A percentile compares a stretch with the other conserved stretches of the same genome.
phyloP scores from a whole-genome alignment of 768 basidiomycete species.

The Rhizopogon rudus region DNA sequence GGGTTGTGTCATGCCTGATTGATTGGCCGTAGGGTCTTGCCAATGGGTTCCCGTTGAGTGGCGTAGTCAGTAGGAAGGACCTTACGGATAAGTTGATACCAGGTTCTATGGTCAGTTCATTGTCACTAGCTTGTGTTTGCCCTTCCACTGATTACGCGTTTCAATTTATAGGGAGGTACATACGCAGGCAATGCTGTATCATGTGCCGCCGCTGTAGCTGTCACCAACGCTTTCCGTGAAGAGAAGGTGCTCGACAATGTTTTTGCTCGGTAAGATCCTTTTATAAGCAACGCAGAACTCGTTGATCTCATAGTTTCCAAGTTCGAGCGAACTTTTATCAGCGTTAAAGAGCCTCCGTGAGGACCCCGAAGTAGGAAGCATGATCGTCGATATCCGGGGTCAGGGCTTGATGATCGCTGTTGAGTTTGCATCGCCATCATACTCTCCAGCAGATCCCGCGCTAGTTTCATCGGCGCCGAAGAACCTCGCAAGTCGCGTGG shows the following conservation, averaged over 20 bases:
- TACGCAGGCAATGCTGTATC: conserved; percentile 91
- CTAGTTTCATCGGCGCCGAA: conserved; percentile 32
- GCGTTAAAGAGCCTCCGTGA: conserved; percentile 52
- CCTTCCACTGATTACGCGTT: conserved; percentile 6
- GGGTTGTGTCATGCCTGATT: conserved; percentile 4
- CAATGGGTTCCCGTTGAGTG: conserved; percentile 93
- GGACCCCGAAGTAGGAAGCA: conserved; percentile 44
- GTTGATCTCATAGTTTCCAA: conserved; percentile 27
- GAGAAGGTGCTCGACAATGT: conserved; percentile 86
- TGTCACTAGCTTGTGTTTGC: not conserved
- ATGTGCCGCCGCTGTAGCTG: conserved; percentile 88
- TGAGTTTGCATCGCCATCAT: conserved; percentile 66
- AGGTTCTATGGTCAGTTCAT: conserved; percentile 64
- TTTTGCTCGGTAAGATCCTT: conserved; percentile 45
- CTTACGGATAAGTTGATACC: conserved; percentile 74
- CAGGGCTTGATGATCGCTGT: conserved; percentile 85
- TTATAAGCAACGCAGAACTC: no score
- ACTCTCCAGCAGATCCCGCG: conserved; percentile 45
- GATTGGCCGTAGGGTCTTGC: conserved; percentile 55
- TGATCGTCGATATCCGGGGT: conserved; percentile 86
- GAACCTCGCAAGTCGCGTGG: conserved; percentile 64
- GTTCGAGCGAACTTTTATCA: conserved; percentile 68
- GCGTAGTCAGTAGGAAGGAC: conserved; percentile 74
- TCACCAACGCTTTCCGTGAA: conserved; percentile 68
- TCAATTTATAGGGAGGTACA: conserved; percentile 61